Evolutionary conservation across 148 eudicot genomes (phyloP), one percentile per base, ranked within the genome.

Genomic region (Chenopodium album): DNA sequence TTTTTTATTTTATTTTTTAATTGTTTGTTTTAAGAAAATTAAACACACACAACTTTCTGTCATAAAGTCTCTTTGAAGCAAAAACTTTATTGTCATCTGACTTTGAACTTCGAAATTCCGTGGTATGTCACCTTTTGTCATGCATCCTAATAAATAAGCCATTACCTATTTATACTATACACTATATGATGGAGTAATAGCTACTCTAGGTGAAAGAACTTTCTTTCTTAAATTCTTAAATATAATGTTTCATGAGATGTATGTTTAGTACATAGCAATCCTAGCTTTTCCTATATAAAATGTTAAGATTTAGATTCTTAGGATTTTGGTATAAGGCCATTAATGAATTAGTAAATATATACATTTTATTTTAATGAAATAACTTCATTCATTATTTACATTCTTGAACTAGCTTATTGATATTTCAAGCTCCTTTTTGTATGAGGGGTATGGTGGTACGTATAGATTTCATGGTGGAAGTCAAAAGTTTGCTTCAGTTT

Each of bases 71-170:
- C 59, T 76, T 70, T 82, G 76, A 77, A 82, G 84, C 71, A 19
- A 77, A 73, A 67, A 17, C 79, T 71, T 82, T 77, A 82, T 77
- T 72, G 73, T 82, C 76, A 29, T 82, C 66, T 79, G 85, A 78
- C 81, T 82, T 82, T 82, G 81, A 41, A 64, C 69, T 77, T 54
- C 77, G 63, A 82, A 59, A 82, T 82, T 82, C 77, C 81, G 75
- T 82, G 85, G 85, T 72, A 82, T 82, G 85, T 82, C 66, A 72
- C 85, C 85, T 82, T 71, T 65, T 82, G 29, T 78, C 81, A 82
- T 71, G 81, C 81, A 82, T 63, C 46, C 63, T 77, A 72, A 59
- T 82, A 8, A 82, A 82, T 82, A 29, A 73, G 77, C 81, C 85
- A 82, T 78, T 62, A 75, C 77, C 85, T 75, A 56, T n/a, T 73